Evolutionary conservation across 73 alveolate genomes (phyloP).

Genomic region (Paramecium tetraurelia): DNA sequence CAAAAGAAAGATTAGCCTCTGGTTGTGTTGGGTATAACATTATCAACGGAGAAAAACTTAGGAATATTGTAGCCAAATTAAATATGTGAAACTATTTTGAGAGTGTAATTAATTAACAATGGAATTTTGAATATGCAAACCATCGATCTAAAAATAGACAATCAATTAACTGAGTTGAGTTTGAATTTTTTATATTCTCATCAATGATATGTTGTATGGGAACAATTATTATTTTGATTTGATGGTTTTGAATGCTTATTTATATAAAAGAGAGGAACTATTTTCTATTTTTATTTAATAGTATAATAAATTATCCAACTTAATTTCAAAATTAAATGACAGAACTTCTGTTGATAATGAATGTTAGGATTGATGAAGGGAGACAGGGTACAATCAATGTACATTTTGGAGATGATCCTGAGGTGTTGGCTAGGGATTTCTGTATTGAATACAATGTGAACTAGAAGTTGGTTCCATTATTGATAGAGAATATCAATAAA

Average conservation of each 20-base stretch:
- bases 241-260: no score
- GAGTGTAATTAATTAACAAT: not conserved
- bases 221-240: no score
- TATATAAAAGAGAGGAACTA: no score
- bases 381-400: slow-evolving; percentile 16
- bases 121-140: not conserved
- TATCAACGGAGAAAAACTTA: not conserved
- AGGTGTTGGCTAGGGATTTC: slow-evolving; percentile 38
- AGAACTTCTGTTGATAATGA: slow-evolving; percentile 7
- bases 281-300: no score
- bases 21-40: not conserved
- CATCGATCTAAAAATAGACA: not conserved
- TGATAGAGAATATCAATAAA: slow-evolving; percentile 33
- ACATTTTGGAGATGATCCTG: slow-evolving; percentile 20
- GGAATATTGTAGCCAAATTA: not conserved
- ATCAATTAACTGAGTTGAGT: not conserved
- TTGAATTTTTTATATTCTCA: not conserved
- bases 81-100: not conserved
- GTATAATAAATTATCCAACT: not conserved
- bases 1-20: not conserved
- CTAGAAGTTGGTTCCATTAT: slow-evolving; percentile 6
- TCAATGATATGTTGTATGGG: not conserved
- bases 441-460: slow-evolving; percentile 7
- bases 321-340: not conserved
- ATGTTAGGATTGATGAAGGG: not conserved